A percentile compares a stretch with the other conserved stretches of the same genome.
phyloP scores from a whole-genome alignment of 116 monocot genomes.

The Trichopus zeylanicus region DNA sequence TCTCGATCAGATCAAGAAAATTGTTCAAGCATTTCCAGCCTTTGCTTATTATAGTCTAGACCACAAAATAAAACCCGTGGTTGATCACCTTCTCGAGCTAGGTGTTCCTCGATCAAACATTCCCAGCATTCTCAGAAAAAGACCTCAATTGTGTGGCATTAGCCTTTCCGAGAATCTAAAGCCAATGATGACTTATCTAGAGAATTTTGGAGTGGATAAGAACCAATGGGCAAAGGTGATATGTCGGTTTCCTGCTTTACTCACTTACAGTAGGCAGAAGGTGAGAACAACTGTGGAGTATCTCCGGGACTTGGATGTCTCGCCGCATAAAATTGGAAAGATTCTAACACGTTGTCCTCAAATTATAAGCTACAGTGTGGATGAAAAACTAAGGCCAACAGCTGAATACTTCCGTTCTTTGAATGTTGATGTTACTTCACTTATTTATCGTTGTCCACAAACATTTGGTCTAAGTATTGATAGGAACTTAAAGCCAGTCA shows the following conservation, averaged over 20 bases:
- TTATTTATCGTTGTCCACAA: slow-evolving; percentile 72
- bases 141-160: slow-evolving; percentile 95
- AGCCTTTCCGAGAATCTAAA: slow-evolving; percentile 84
- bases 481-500: slow-evolving; percentile 76
- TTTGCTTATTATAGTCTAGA: slow-evolving; percentile 91
- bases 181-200: slow-evolving; percentile 80
- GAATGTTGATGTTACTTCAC: slow-evolving; percentile 50
- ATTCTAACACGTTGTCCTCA: slow-evolving; percentile 87
- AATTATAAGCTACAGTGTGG: slow-evolving; percentile 83
- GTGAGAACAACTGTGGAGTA: slow-evolving; percentile 56
- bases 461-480: slow-evolving; percentile 86
- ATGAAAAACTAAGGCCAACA: slow-evolving; percentile 71
- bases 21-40: slow-evolving; percentile 61
- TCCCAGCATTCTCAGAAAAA: slow-evolving; percentile 65
- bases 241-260: slow-evolving; percentile 78
- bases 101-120: slow-evolving; percentile 60
- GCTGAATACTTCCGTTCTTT: slow-evolving; percentile 67
- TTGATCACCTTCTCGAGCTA: slow-evolving; percentile 74
- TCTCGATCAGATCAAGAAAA: slow-evolving; percentile 53
- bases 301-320: slow-evolving; percentile 67
- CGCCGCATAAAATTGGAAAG: slow-evolving; percentile 69
- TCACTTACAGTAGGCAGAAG: slow-evolving; percentile 91
- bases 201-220: slow-evolving; percentile 76
- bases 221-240: slow-evolving; percentile 83
- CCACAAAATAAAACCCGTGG: slow-evolving; percentile 74